Evolutionary conservation across 495 filamentous ascomycete species (phyloP).

Genomic region (Apodospora peruviana): DNA sequence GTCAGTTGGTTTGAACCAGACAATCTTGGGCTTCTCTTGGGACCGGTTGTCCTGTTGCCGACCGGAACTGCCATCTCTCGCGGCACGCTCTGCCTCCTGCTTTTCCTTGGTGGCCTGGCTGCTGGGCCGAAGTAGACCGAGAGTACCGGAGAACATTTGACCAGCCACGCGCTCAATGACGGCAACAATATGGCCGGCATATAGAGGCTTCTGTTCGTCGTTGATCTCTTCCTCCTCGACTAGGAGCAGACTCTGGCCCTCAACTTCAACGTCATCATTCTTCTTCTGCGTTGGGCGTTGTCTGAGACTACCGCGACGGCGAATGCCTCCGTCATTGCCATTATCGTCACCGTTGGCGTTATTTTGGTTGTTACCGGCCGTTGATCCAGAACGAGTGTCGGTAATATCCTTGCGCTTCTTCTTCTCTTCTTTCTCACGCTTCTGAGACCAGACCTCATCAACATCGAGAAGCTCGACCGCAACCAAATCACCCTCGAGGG

Average conservation of each 20-base stretch:
- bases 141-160: constrained; percentile 97
- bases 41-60: constrained; percentile 72
- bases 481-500: constrained; percentile 91
- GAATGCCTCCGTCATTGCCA: constrained; percentile 73
- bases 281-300: constrained; percentile 99
- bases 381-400: constrained; percentile 73
- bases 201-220: constrained; percentile 94
- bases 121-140: constrained; percentile 89
- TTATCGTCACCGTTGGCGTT: constrained; percentile 62
- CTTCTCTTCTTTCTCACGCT: constrained; percentile 98
- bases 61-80: constrained; percentile 73
- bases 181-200: constrained; percentile 93
- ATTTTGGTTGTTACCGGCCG: constrained; percentile 64
- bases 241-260: constrained; percentile 91
- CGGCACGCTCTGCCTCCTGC: constrained; percentile 91
- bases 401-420: constrained; percentile 99
- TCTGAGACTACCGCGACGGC: constrained; percentile 86
- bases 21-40: constrained; percentile 98
- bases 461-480: constrained; percentile 96
- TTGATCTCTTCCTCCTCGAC: constrained; percentile 99
- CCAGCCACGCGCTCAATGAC: constrained; percentile 95
- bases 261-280: constrained; percentile 98
- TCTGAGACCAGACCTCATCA: constrained; percentile 97
- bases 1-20: constrained; percentile 99
- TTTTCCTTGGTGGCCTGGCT: constrained; percentile 99